Evolutionary conservation across 2,329 filamentous ascomycete genomes (phyloP).

Genomic region (Penicillium oxalicum): DNA sequence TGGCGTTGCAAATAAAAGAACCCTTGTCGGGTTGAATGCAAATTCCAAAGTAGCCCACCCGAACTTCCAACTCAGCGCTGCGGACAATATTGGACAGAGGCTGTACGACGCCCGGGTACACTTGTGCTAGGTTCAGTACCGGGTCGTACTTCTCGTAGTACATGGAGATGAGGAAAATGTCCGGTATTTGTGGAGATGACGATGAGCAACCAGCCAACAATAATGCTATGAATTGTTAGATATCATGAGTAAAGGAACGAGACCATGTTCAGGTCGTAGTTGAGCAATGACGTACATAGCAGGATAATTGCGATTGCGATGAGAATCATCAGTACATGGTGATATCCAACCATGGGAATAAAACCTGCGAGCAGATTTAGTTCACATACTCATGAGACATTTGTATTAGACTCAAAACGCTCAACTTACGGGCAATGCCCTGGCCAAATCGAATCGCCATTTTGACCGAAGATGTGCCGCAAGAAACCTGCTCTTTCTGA

Average conservation of each 20-base stretch:
- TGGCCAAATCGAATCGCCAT: constrained; percentile 29
- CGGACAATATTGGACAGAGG: constrained; percentile 89
- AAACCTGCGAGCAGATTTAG: constrained; percentile 40
- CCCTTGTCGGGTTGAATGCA: constrained; percentile 89
- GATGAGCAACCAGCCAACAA: constrained; percentile 94
- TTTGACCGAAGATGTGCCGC: constrained; percentile 10
- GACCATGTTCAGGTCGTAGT: neutral
- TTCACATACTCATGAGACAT: neutral
- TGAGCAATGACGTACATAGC: constrained; percentile 62
- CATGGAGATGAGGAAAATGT: constrained; percentile 96
- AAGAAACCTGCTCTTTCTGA: constrained; percentile 9
- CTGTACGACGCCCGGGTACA: constrained; percentile 78
- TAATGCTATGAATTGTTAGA: constrained; percentile 56
- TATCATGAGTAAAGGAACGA: neutral
- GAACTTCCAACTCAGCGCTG: constrained; percentile 73
- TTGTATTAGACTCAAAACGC: neutral
- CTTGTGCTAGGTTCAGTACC: constrained; percentile 75
- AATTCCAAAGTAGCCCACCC: constrained; percentile 96
- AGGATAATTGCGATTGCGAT: constrained; percentile 92
- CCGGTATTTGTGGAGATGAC: constrained; percentile 87
- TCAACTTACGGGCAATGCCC: constrained; percentile 34
- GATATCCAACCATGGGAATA: constrained; percentile 60
- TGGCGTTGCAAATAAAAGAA: constrained; percentile 92
- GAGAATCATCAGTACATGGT: constrained; percentile 93
- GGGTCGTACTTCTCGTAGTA: constrained; percentile 89